Evolutionary conservation across 106 monocot species (phyloP), one percentile per base, ranked within the genome.

Genomic region (Dioscorea dumetorum): DNA sequence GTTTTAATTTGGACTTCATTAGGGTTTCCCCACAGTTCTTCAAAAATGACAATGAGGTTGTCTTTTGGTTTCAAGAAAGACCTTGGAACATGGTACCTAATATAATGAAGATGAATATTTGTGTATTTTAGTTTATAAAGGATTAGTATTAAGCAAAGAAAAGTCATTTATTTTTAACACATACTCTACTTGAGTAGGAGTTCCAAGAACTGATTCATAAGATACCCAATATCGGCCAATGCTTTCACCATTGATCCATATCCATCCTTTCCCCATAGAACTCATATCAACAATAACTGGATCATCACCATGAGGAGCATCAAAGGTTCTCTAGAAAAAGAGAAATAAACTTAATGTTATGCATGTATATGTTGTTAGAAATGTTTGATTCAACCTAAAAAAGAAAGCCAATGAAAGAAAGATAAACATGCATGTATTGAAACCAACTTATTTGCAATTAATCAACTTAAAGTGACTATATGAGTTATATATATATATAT

Each of bases 151-250:
- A 54, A 54, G 5, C 15, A 18, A 14, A 54, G 0, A 41, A 8
- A 41, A 41, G 3, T 41, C 0, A 41, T 41, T 24, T 63, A 63
- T 63, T 12, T 64, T 18, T 64, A 28, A 50, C 51, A 48, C 87
- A 77, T 82, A 91, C 89, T 79, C 64, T 12, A 81, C 67, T 52
- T 93, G 93, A 41, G 93, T 83, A 68, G 93, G 75, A 24, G 73
- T 74, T 23, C 93, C 93, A 0, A 89, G 86, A 33, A 84, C 86
- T 20, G 68, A 67, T 60, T 63, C 71, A 69, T 84, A 86, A 31
- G 89, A 89, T 5, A 80, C 70, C 93, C 93, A 89, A 77, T 86
- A 89, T 2, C 89, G 83, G 3, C 93, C 89, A 12, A 93, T 72
- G 79, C 75, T 67, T 17, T 73, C 58, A 17, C 93, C 89, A 13